Percentiles rank a stretch among this genome's conserved stretches.
Evolutionary conservation across 768 basidiomycete genomes (phyloP).

Genomic region (Filobasidium wieringae): DNA sequence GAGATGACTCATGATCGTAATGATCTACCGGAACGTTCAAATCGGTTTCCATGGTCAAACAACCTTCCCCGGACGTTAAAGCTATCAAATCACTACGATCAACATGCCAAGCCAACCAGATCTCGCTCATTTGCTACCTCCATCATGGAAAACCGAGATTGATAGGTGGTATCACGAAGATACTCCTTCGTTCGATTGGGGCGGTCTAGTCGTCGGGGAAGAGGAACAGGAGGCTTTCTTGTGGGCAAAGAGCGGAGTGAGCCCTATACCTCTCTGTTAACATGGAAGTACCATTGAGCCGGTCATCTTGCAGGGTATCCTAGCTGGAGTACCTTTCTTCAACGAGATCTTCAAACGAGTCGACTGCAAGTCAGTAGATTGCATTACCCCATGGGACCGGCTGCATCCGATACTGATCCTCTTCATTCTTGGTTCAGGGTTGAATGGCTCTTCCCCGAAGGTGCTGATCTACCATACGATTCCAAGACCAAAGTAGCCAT

Average conservation of each 20-base stretch:
- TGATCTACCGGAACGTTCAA: background rate
- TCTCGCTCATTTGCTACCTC: slow-evolving; percentile 64
- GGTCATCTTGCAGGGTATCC: slow-evolving; percentile 44
- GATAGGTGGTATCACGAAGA: slow-evolving; percentile 80
- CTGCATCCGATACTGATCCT: background rate
- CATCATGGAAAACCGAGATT: slow-evolving; percentile 79
- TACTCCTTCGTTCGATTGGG: slow-evolving; percentile 90
- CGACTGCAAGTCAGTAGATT: slow-evolving; percentile 65
- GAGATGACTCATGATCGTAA: background rate
- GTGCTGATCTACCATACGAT: slow-evolving; percentile 63
- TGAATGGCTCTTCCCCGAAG: slow-evolving; percentile 85
- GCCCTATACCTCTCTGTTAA: slow-evolving; percentile 35
- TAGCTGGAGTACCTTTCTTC: slow-evolving; percentile 93
- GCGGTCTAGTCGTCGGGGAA: slow-evolving; percentile 92
- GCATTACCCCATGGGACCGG: background rate
- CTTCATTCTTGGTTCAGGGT: slow-evolving; percentile 48
- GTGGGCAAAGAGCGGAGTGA: slow-evolving; percentile 71
- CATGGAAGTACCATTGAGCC: background rate
- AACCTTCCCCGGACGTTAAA: background rate
- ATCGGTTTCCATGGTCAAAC: background rate
- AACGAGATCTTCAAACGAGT: slow-evolving; percentile 81
- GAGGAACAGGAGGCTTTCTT: slow-evolving; percentile 72
- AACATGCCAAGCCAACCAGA: slow-evolving; percentile 14
- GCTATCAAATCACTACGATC: background rate
- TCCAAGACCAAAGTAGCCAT: slow-evolving; percentile 58